Conservation (phyloP, 768 basidiomycete genomes). For the Austroboletus festivus region DNA sequence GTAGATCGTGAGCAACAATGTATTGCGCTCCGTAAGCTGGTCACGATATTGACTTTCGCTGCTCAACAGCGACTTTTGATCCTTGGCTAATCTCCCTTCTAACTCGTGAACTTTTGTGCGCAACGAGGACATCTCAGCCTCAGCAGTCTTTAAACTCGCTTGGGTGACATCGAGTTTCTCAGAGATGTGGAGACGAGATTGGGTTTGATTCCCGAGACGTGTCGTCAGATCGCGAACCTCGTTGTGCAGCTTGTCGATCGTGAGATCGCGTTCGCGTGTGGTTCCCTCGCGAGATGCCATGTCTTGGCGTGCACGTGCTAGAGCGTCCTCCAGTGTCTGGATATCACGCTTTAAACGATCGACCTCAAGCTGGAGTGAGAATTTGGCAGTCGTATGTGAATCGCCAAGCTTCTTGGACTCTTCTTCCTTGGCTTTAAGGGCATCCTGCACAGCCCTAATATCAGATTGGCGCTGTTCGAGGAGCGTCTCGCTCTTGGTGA, state of each 20-base stretch:
- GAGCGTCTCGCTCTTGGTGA: slow-evolving; percentile 59
- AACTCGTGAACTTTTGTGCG: slow-evolving; percentile 68
- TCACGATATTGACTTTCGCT: slow-evolving; percentile 84
- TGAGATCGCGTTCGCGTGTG: slow-evolving; percentile 65
- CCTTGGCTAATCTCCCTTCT: slow-evolving; percentile 78
- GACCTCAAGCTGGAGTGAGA: slow-evolving; percentile 86
- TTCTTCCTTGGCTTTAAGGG: slow-evolving; percentile 66
- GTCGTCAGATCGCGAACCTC: slow-evolving; percentile 79
- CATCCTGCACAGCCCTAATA: slow-evolving; percentile 65
- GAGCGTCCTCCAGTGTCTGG: slow-evolving; percentile 74
- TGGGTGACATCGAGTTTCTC: slow-evolving; percentile 85
- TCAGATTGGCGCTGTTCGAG: slow-evolving; percentile 75
- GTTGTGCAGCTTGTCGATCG: slow-evolving; percentile 70
- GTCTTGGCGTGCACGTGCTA: slow-evolving; percentile 67
- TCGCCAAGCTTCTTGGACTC: slow-evolving; percentile 83
- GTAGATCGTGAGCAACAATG: slow-evolving; percentile 85
- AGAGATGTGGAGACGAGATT: slow-evolving; percentile 78
- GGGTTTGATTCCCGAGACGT: slow-evolving; percentile 81
- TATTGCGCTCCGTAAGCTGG: slow-evolving; percentile 91
- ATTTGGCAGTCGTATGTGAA: slow-evolving; percentile 75
- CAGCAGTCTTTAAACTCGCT: slow-evolving; percentile 57
- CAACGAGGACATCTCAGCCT: slow-evolving; percentile 59
- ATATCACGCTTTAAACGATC: slow-evolving; percentile 85
- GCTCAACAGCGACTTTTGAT: slow-evolving; percentile 66
- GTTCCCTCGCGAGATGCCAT: slow-evolving; percentile 63